These are phyloP conservation scores for Claviceps pazoutovae DNA, from an alignment of 2,329 filamentous ascomycete species.

Conservation along the genomic window DNA sequence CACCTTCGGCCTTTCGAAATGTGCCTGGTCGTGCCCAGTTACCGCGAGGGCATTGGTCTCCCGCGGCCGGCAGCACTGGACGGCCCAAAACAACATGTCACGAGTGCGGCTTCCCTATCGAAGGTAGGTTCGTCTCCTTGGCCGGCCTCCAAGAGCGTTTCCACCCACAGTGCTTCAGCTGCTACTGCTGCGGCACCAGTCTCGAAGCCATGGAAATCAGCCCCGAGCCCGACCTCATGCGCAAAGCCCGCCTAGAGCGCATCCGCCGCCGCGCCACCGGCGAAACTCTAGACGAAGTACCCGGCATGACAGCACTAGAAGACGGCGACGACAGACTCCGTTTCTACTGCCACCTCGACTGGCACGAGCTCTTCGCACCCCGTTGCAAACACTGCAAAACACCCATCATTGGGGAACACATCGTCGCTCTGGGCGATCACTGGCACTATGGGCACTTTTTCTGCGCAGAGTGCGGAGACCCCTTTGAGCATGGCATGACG, in stretches of 20 bases:
- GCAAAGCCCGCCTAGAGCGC: conserved; percentile 58
- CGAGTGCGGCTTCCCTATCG: conserved; percentile 70
- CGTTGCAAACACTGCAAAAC: conserved; percentile 94
- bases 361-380: conserved; percentile 86
- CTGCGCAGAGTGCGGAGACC: conserved; percentile 95
- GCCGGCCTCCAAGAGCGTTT: conserved; percentile 62
- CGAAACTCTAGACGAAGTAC: conserved; percentile 46
- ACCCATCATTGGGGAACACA: conserved; percentile 87
- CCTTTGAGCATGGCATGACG: conserved; percentile 60
- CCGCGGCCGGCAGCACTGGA: conserved; percentile 30
- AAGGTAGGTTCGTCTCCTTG: conserved; percentile 79
- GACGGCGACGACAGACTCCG: conserved; percentile 62
- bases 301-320: conserved; percentile 49
- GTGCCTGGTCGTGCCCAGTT: conserved; percentile 24
- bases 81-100: conserved; percentile 63
- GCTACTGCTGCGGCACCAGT: conserved; percentile 71
- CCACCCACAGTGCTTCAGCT: conserved; percentile 86
- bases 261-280: conserved; percentile 48
- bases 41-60: conserved; percentile 44
- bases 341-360: conserved; percentile 98
- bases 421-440: conserved; percentile 84
- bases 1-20: conserved; percentile 23
- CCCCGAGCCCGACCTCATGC: conserved; percentile 66
- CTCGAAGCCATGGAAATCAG: conserved; percentile 96
- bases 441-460: conserved; percentile 99